Evolutionary conservation across 176 grass and related monocot species (phyloP), one percentile per base, ranked within the genome.

Genomic region (Urochloa ruziziensis): DNA sequence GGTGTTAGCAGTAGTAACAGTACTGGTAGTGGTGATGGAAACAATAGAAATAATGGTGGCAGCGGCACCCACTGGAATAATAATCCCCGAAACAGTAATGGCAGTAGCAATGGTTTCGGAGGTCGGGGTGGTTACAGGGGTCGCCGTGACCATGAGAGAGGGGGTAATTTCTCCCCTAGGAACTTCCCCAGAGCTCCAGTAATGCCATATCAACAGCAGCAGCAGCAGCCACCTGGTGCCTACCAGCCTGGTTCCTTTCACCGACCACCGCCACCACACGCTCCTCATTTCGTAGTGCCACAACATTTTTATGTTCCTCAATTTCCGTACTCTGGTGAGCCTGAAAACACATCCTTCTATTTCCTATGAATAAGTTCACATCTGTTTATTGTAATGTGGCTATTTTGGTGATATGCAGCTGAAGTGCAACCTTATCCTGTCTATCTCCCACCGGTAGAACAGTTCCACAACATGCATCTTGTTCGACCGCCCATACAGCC

Each of bases 381-480:
- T 66, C 4, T 62, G 29, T 82, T 78, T 82, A 39, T 37, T 81
- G 4, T 70, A 74, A 91, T 73, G 32, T 73, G 37, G 4, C 67
- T 91, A n/a, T 67, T 72, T 33, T 87, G 47, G 37, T 79, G 0
- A 63, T 89, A 3, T 62, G 71, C 33, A 86, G 69, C 12, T 7
- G 79, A 83, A 79, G 44, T 87, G 39, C 84, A 85, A 40, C 4
- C 30, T 23, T 83, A 82, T 79, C 85, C 83, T 48, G 37, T 91
- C 35, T 89, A 89, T 67, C 8, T 82, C 54, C 54, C 86, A 62
- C 77, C 87, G 32, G 14, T 94, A 48, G 92, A 94, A 48, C 80
- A 88, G 34, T 76, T 91, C 30, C 86, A 88, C 43, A 94, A 89
- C 87, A 83, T 89, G 71, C 29, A 80, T 78, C 79, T 82, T 58